These are phyloP conservation scores for Vitis vinifera DNA, from an alignment of 164 flowering plant genomes.

Conservation along the genomic window DNA sequence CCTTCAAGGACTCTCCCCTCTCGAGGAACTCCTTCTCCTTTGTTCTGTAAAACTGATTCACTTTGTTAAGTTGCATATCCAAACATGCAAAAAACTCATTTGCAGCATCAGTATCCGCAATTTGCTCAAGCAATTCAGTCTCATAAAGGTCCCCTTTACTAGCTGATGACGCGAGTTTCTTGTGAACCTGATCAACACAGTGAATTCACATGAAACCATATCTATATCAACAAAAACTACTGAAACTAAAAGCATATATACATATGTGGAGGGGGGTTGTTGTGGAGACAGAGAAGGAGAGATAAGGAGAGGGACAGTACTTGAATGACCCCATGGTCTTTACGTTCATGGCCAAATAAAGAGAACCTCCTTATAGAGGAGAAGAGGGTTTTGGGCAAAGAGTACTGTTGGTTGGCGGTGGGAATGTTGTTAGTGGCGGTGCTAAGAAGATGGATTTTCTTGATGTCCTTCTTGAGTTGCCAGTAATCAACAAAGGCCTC, in stretches of 20 bases:
- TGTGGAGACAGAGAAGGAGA: background rate
- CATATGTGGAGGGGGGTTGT: background rate
- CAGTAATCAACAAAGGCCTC: constrained; percentile 96
- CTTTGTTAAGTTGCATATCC: constrained; percentile 89
- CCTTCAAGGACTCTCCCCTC: constrained; percentile 75
- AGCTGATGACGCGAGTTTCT: constrained; percentile 67
- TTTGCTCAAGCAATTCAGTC: constrained; percentile 83
- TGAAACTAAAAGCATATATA: background rate
- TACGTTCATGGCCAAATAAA: constrained; percentile 40
- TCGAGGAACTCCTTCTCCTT: constrained; percentile 92
- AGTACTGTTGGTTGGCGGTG: constrained; percentile 24
- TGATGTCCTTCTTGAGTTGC: constrained; percentile 83
- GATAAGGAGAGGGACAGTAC: constrained; percentile 28
- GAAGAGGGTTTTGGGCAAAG: constrained; percentile 34
- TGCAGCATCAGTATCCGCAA: constrained; percentile 66
- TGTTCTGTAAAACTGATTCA: constrained; percentile 75
- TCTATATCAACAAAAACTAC: background rate
- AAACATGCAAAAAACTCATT: constrained; percentile 65
- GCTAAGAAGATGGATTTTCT: constrained; percentile 61
- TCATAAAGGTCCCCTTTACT: constrained; percentile 77
- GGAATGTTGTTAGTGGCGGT: constrained; percentile 11
- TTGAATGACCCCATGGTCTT: constrained; percentile 69
- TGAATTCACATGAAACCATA: constrained; percentile 2
- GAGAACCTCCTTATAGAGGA: constrained; percentile 50
- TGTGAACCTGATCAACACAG: constrained; percentile 62